A percentile compares a stretch with the other conserved stretches of the same genome.
These are phyloP conservation scores for Vaccinium corymbosum DNA, from an alignment of 148 eudicot genomes.

Conservation along the genomic window DNA sequence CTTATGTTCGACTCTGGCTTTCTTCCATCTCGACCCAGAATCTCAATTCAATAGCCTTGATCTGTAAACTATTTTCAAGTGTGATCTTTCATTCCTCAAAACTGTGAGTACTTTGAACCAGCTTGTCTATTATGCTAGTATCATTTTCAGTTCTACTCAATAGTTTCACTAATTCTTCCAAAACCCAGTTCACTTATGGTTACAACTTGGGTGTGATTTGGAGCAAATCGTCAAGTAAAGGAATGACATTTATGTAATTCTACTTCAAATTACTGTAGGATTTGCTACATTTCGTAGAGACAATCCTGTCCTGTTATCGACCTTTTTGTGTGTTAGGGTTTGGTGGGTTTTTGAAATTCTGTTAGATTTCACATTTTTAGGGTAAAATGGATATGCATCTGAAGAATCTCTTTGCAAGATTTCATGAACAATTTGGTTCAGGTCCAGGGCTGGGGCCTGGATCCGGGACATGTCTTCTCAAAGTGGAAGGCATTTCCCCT, in stretches of 20 bases:
- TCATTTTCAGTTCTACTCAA: neutral
- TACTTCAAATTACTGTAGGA: neutral
- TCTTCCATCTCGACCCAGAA: neutral
- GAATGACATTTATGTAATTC: neutral
- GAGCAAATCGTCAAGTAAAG: neutral
- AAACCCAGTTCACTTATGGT: neutral
- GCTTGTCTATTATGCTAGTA: neutral
- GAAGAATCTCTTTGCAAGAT: slow-evolving; percentile 55
- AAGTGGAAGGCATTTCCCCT: slow-evolving; percentile 45
- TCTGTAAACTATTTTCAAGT: neutral
- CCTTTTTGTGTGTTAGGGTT: neutral
- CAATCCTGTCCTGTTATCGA: neutral
- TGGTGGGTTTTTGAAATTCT: slow-evolving; percentile 13
- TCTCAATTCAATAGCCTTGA: neutral
- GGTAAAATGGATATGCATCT: slow-evolving; percentile 60
- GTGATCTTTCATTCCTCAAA: neutral
- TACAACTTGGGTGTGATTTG: neutral
- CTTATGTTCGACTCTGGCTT: neutral
- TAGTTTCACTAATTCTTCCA: neutral
- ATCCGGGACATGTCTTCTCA: slow-evolving; percentile 52
- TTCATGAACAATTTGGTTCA: slow-evolving; percentile 65
- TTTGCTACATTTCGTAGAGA: neutral
- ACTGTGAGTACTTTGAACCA: neutral
- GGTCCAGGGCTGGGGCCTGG: slow-evolving; percentile 74
- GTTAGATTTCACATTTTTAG: neutral